Base-by-base conservation (phyloP, 2,329 filamentous ascomycete species). In the Hypomyces perniciosus region DNA sequence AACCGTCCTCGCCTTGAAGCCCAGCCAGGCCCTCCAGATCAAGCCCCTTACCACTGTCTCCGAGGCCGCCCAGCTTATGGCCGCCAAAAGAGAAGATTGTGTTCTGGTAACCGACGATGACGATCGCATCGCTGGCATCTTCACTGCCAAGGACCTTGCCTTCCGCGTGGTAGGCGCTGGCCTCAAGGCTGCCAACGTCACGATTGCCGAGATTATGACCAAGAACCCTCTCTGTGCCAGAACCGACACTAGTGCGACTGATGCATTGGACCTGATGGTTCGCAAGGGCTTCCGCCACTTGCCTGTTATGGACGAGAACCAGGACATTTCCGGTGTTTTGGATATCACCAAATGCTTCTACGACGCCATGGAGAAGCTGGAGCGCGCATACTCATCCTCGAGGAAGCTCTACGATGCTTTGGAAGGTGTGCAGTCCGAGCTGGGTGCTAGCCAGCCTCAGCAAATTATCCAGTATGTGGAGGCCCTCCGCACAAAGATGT, bases 281-380 rank as follows among this genome's bases (percentile, higher is more conserved):
- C 82, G 92, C 61, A 97, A 97, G 74, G 93, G 93, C 13, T 99
- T 99, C 77, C 84, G 93, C 61, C 93, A 99, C 75, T 72, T 99
- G 65, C 93, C 93, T 3, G 93, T 99, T 58, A 99, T 99, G 93
- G 93, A 99, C 71, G 93, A 99, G 76, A 97, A 99, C 70, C 93
- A 99, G 72, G 92, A 99, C 65, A 99, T 99, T 56, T 95, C 91
- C 6, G 93, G 93, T 75, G 91, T 99, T 59, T 76, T 99, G 49
- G 93, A 99, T 70, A 99, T 99, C 62, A 99, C 93, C 51, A 99
- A 97, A 73, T 99, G 93, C 73, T 99, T 99, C 72, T 99, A 99
- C 72, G 93, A 99, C 72, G 93, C 93, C 40, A 99, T 99, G 93
- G 93, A 99, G 77, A 99, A 99, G 77, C 76, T 99, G 54, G 93